Percentiles rank a stretch among this genome's conserved stretches.
These are phyloP conservation scores for Oxyria digyna DNA, from an alignment of 148 eudicot species.

Conservation along the genomic window DNA sequence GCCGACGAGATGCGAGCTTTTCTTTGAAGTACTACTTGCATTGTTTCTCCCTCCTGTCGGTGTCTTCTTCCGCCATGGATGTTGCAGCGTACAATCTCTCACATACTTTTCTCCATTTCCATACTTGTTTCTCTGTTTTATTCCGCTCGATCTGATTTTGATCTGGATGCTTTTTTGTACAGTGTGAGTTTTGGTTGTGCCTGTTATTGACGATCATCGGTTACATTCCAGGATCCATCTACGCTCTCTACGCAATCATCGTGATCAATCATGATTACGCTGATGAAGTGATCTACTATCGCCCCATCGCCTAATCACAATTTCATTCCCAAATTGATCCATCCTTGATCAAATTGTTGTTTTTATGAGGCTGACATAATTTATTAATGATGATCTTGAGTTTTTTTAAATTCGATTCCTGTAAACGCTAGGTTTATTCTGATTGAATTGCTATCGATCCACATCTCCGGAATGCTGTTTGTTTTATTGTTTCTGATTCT, in stretches of 20 bases:
- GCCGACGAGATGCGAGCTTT: conserved; percentile 40
- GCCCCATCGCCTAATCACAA: not conserved
- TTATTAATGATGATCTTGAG: not conserved
- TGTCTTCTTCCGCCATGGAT: conserved; percentile 53
- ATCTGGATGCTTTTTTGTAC: conserved; percentile 5
- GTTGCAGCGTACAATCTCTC: conserved; percentile 31
- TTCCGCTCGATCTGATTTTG: not conserved
- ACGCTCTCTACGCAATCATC: conserved; percentile 66
- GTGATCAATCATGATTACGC: conserved; percentile 36
- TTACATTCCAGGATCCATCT: conserved; percentile 68
- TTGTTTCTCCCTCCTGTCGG: conserved; percentile 50
- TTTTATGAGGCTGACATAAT: not conserved
- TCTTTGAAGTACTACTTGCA: conserved; percentile 40
- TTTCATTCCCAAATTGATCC: not conserved
- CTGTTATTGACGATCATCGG: conserved; percentile 69
- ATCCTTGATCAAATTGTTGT: not conserved
- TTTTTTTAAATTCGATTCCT: not conserved
- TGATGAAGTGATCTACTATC: conserved; percentile 22
- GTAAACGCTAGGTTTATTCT: not conserved
- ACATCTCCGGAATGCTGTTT: not conserved
- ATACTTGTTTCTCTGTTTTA: not conserved
- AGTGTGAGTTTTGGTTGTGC: conserved; percentile 69
- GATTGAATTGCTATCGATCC: not conserved
- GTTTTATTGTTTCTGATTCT: not conserved
- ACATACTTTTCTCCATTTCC: not conserved